Evolutionary conservation across 129 eudicot genomes (phyloP), one percentile per base, ranked within the genome.

Genomic region (Pittosporum tobira): DNA sequence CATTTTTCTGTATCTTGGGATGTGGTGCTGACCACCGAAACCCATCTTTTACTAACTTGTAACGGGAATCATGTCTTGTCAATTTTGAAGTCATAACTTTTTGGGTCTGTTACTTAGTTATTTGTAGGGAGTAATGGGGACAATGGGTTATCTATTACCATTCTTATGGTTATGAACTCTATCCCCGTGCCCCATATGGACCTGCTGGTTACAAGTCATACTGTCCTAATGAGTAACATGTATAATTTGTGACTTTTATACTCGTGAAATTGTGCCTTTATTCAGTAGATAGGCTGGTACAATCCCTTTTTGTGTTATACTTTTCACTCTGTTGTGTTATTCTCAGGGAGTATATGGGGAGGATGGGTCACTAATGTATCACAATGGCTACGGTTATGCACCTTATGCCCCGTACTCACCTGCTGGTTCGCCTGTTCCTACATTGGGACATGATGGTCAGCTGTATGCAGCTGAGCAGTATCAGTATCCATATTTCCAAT

Each of bases 351-450:
- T 63, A 48, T 85, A 81, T 65, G 95, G 87, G 49, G 95, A 85
- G 43, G 77, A 75, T 37, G 88, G 80, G 24, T 77, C 88, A 0
- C 67, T 80, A 44, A 73, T 85, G 81, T 85, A 85, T 76, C 83
- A 52, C 64, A 34, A 67, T 40, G 90, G 95, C 26, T 85, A 75
- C 52, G 87, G 90, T 25, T 85, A 85, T 69, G 77, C 86, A 45
- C 81, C 95, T 2, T 85, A 81, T 61, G 79, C 61, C 19, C 83
- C 88, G n/a, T 85, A 85, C 61, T 73, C 95, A 0, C 89, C 95
- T n/a, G 81, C 90, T 26, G 59, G 59, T 19, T 70, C 95, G n/a
- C 90, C 95, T 29, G 82, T 81, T 45, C 90, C 90, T 15, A 68
- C 95, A 0, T 60, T 81, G 25, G 87, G 87, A 19, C 95, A 81